Evolutionary conservation across 345 rosid genomes (phyloP), one percentile per base, ranked within the genome.

Genomic region (Camelina hispida): DNA sequence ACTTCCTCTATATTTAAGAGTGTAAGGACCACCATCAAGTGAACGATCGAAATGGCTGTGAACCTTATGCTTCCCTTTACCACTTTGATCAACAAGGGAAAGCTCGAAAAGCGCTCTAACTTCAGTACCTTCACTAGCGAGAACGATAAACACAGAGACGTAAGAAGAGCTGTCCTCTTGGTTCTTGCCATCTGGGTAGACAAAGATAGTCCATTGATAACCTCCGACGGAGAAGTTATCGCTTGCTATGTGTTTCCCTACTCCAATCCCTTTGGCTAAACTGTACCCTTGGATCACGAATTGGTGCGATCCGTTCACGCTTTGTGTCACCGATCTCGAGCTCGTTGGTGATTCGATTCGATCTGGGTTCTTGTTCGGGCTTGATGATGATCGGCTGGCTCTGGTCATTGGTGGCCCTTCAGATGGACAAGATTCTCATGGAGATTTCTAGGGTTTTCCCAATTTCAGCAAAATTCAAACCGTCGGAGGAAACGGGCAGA

Each of bases 31-130:
- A 48, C 91, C 81, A 52, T 88, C 97, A 46, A 92, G 80, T 9
- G 97, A 86, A 2, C 97, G 84, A 76, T 89, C 91, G 53, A 94
- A 94, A 74, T 91, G 99, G 81, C 93, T 92, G 42, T 90, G 96
- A 59, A 92, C 87, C 80, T 91, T 90, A 46, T 94, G 97, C 68
- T 86, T 83, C 32, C 88, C 97, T 66, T 87, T 89, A 14, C 93
- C 99, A 52, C 96, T 91, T 83, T 92, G 99, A 68, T 94, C 99
- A 51, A 90, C 82, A 57, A 94, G 81, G 32, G 97, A 80, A 61
- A 94, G 78, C 87, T 90, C 91, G 51, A 94, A 94, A 73, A 90
- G 81, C 5, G 96, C 97, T 81, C 99, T 85, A 14, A 94, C 93
- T 25, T 94, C 99, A 6, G 89, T 83, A 3, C 96, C 97, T 11